Evolutionary conservation across 2,329 filamentous ascomycete species (phyloP), one percentile per base, ranked within the genome.

Genomic region (Beauveria scarabaeidicola): DNA sequence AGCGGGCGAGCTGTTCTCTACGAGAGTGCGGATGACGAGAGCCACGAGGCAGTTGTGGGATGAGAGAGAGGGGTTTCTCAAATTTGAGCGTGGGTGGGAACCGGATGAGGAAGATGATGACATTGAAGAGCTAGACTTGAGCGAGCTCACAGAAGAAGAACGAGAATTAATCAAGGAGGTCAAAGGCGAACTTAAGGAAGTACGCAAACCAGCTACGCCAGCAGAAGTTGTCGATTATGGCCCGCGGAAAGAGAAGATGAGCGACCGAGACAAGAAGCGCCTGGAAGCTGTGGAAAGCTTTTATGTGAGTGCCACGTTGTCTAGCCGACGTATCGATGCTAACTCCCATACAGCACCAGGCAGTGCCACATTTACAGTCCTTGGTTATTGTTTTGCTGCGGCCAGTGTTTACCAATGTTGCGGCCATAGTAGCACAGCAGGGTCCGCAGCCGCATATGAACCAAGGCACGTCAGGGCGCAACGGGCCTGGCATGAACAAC

Each of bases 31-130:
- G 65, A 96, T 96, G 81, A 96, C 91, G 0, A 82, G 94, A 62
- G 90, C 90, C 5, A 93, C 95, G 74, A 85, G 90, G 59, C 94
- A 99, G 73, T 78, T 99, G 15, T 99, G 94, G 93, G 89, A 96
- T 65, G 92, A 96, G 70, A 84, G 94, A 52, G 92, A 97, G 67
- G 84, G 84, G 29, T 99, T 95, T 65, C 86, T 97, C 75, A 93
- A 89, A 68, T 95, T 90, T 65, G 93, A 97, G 67, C 83, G 94
- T 58, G 94, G 94, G 10, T 99, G 91, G 90, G 85, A 75, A 46
- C 69, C 77, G 63, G 66, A 73, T 58, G 63, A 74, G 40, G 73
- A 76, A 5, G 73, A 78, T 9, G 73, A 75, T 41, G 76, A 80
- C 36, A 75, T 77, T 52, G 75, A 79, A 52, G 77, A 75, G 47